These are phyloP conservation scores for Agrocybe praecox DNA, from an alignment of 768 basidiomycete species.

Conservation along the genomic window DNA sequence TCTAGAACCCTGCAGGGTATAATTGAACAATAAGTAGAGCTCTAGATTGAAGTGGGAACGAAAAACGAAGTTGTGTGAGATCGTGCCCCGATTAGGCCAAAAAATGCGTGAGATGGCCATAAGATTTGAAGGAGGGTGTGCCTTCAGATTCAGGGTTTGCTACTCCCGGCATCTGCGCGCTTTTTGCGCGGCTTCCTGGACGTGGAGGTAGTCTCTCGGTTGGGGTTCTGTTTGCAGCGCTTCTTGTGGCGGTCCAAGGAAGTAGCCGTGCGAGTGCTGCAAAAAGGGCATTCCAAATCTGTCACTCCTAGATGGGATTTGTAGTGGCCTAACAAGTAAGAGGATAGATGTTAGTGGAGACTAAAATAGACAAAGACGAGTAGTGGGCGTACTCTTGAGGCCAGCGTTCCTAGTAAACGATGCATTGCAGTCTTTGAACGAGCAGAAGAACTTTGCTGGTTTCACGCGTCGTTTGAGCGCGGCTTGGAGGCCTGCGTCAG, in stretches of 20 bases:
- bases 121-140: no score
- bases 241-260: conserved; percentile 15
- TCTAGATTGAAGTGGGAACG: no score
- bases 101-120: no score
- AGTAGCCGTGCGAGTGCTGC: conserved; percentile 14
- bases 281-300: conserved; percentile 16
- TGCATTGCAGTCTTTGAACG: background rate
- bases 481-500: conserved; percentile 18
- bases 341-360: background rate
- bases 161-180: no score
- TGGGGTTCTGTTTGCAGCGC: conserved; percentile 17
- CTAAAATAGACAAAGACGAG: background rate
- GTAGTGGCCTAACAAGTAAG: conserved; percentile 2
- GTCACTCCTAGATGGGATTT: conserved; percentile 21
- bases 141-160: background rate
- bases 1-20: no score
- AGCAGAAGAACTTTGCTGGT: conserved; percentile 13
- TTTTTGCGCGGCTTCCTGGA: background rate
- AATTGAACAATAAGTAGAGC: no score
- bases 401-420: background rate
- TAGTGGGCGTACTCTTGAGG: background rate
- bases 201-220: background rate
- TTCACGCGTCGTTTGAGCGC: conserved; percentile 18
- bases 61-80: no score
- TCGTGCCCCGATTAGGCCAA: no score